A percentile compares a stretch with the other conserved stretches of the same genome.
Conservation (phyloP, 495 filamentous ascomycete species). For the Aspergillus ostianus region DNA sequence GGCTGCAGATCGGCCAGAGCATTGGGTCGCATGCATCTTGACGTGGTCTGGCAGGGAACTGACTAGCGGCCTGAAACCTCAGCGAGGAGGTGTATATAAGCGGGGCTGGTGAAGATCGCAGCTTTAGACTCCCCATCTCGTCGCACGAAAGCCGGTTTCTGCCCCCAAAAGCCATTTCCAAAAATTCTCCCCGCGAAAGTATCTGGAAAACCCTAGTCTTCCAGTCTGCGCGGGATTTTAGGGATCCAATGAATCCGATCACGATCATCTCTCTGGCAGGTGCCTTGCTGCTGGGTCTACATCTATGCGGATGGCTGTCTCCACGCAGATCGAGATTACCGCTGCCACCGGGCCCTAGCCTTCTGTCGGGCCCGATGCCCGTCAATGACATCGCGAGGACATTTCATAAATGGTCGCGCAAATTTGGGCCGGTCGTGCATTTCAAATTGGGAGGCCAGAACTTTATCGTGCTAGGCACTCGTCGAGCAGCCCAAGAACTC, state of each 20-base stretch:
- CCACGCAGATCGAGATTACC: not conserved
- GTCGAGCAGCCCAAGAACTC: constrained; percentile 19
- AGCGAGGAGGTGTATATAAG: not conserved
- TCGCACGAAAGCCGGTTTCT: not conserved
- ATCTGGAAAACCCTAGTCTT: not conserved
- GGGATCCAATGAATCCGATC: not conserved
- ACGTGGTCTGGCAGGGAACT: too few relatives aligned
- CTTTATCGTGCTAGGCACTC: constrained; percentile 22
- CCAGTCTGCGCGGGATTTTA: not conserved
- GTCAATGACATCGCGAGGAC: constrained; percentile 6
- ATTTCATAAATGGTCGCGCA: constrained; percentile 21
- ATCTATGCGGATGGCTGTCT: not conserved
- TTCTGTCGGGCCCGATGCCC: constrained; percentile 22
- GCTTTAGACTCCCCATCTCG: not conserved
- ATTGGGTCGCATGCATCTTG: too few relatives aligned
- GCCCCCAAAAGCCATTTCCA: not conserved
- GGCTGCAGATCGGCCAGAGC: too few relatives aligned
- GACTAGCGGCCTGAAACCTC: not conserved
- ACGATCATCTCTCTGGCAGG: not conserved
- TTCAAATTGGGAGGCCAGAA: constrained; percentile 7
- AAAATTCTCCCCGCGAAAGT: not conserved
- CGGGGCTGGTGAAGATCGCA: not conserved
- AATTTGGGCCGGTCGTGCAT: constrained; percentile 25
- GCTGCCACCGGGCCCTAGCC: constrained; percentile 24
- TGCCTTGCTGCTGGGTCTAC: not conserved